Evolutionary conservation across 179 eudicot genomes (phyloP).

Genomic region (Heliamphora ciliata): DNA sequence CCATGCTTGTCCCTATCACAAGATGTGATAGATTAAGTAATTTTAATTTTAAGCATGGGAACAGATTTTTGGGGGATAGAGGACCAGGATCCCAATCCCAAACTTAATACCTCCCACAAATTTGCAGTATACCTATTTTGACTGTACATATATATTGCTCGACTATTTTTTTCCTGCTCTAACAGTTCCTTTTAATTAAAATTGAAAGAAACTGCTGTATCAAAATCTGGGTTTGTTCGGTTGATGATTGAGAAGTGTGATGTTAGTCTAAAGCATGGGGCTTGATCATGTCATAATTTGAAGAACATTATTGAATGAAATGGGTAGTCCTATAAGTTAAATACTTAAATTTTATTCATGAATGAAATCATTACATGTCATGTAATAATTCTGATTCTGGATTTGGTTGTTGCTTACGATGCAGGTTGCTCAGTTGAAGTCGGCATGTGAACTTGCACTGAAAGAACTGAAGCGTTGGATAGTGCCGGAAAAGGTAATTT

Average conservation of each 20-base stretch:
- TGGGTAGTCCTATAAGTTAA: not conserved
- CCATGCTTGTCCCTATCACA: no score
- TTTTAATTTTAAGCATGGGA: no score
- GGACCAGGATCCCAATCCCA: no score
- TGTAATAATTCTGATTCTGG: not conserved
- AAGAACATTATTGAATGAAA: not conserved
- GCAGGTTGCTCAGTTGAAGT: constrained; percentile 43
- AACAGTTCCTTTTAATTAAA: not conserved
- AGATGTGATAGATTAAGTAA: no score
- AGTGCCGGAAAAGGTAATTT: constrained; percentile 59
- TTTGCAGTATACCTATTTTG: not conserved
- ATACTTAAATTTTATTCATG: not conserved
- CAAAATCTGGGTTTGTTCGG: not conserved
- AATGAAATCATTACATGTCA: not conserved
- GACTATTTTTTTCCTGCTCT: not conserved
- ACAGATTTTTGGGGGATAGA: no score
- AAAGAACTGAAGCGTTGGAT: constrained; percentile 66
- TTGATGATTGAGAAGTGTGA: not conserved
- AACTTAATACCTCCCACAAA: not conserved
- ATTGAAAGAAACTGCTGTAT: not conserved
- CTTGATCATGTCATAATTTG: not conserved
- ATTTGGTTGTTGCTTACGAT: not conserved
- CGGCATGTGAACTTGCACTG: constrained; percentile 45
- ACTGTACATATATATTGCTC: not conserved
- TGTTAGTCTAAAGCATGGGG: not conserved